Evolutionary conservation across 148 eudicot species (phyloP).

Genomic region (Fagopyrum homotropicum): DNA sequence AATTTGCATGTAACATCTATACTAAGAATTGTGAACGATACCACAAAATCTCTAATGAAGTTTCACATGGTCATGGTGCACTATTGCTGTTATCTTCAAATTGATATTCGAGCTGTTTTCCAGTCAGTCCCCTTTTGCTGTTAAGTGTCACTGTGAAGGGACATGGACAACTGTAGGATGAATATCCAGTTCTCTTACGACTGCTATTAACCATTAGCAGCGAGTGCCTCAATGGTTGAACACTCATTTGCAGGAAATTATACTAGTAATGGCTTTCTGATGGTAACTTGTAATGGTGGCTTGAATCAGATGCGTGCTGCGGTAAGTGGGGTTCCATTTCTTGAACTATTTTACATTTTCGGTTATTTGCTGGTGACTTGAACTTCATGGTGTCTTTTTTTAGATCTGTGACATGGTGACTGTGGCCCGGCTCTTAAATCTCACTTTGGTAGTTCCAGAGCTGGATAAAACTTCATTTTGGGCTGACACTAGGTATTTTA

Average conservation of each 20-base stretch:
- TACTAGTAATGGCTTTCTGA: conserved; percentile 75
- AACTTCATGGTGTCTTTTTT: conserved; percentile 9
- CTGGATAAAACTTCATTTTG: conserved; percentile 98
- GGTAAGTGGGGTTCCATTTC: conserved; percentile 39
- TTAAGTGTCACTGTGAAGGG: not conserved
- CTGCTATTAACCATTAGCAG: not conserved
- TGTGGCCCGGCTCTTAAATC: conserved; percentile 84
- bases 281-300: conserved; percentile 90
- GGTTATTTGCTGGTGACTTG: not conserved
- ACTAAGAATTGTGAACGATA: not conserved
- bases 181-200: not conserved
- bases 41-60: not conserved
- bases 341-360: conserved; percentile 13
- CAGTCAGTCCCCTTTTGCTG: not conserved
- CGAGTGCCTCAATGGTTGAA: conserved; percentile 6
- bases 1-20: not conserved
- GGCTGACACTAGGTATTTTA: conserved; percentile 86
- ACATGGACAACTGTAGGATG: not conserved
- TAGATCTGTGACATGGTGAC: conserved; percentile 99
- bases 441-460: conserved; percentile 90
- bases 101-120: not conserved
- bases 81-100: not conserved
- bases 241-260: conserved; percentile 59
- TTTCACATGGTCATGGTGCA: not conserved
- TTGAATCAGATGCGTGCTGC: conserved; percentile 99